Conservation (phyloP, 2,329 filamentous ascomycete species). For the Albifimbria verrucaria region DNA sequence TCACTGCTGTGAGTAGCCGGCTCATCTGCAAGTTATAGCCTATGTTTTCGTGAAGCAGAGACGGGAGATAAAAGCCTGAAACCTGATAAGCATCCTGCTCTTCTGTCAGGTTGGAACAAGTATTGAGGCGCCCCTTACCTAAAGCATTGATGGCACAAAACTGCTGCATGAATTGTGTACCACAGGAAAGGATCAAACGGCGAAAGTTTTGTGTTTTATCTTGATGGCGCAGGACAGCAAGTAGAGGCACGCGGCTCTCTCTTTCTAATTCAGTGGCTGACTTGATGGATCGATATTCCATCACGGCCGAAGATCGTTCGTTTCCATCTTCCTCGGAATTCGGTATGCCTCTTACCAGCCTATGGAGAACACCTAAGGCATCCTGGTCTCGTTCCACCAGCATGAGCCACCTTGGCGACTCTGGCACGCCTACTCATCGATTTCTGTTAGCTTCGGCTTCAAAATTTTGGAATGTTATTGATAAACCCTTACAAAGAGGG, state of each 20-base stretch:
- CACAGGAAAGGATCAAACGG: constrained; percentile 35
- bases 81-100: neutral
- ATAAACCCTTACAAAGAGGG: neutral
- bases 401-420: constrained; percentile 1
- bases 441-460: neutral
- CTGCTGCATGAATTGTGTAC: constrained; percentile 45
- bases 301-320: neutral
- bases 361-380: neutral
- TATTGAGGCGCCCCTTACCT: constrained; percentile 14
- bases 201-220: constrained; percentile 35
- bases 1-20: constrained; percentile 54
- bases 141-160: constrained; percentile 41
- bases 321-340: neutral
- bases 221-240: constrained; percentile 30
- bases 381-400: neutral
- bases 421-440: neutral
- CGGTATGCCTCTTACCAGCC: neutral
- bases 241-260: constrained; percentile 25
- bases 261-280: constrained; percentile 31
- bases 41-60: constrained; percentile 53
- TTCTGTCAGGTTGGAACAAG: neutral
- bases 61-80: constrained; percentile 43
- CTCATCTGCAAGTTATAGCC: constrained; percentile 49
- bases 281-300: constrained; percentile 31
- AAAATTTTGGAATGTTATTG: neutral